Evolutionary conservation across 768 basidiomycete genomes (phyloP).

Genomic region (Flagelloscypha sp.): DNA sequence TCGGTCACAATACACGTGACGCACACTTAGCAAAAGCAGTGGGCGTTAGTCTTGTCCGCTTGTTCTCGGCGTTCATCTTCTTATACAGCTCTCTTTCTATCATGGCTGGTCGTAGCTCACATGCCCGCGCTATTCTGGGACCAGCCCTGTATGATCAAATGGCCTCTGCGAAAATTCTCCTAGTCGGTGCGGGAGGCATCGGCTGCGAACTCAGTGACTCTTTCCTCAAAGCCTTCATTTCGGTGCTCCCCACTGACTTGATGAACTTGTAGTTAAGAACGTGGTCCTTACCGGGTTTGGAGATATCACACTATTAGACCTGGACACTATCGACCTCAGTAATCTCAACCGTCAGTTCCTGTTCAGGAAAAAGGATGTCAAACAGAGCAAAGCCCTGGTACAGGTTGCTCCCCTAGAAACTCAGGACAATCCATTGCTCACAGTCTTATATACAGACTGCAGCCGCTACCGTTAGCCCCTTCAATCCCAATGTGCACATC

Average conservation of each 20-base stretch:
- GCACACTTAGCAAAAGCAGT: no score
- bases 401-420: slow-evolving; percentile 14
- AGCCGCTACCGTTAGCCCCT: slow-evolving; percentile 70
- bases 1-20: no score
- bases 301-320: slow-evolving; percentile 84
- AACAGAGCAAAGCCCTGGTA: slow-evolving; percentile 91
- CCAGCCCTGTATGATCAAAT: slow-evolving; percentile 55
- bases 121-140: slow-evolving; percentile 77
- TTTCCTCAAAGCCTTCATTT: not conserved
- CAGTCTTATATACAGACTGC: slow-evolving; percentile 47
- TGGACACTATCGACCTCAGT: slow-evolving; percentile 97
- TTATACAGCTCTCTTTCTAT: no score
- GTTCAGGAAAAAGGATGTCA: slow-evolving; percentile 95
- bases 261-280: slow-evolving; percentile 70
- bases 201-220: slow-evolving; percentile 88
- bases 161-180: slow-evolving; percentile 59
- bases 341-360: slow-evolving; percentile 97
- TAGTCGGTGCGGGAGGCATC: slow-evolving; percentile 95
- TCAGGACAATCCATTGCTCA: slow-evolving; percentile 1
- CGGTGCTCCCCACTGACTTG: not conserved
- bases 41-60: no score
- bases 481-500: slow-evolving; percentile 84
- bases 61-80: no score
- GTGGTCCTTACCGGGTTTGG: slow-evolving; percentile 90
- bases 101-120: slow-evolving; percentile 41